phyloP scores from a whole-genome alignment of 352 stramenopile genomes.

The Phytophthora cajani region DNA sequence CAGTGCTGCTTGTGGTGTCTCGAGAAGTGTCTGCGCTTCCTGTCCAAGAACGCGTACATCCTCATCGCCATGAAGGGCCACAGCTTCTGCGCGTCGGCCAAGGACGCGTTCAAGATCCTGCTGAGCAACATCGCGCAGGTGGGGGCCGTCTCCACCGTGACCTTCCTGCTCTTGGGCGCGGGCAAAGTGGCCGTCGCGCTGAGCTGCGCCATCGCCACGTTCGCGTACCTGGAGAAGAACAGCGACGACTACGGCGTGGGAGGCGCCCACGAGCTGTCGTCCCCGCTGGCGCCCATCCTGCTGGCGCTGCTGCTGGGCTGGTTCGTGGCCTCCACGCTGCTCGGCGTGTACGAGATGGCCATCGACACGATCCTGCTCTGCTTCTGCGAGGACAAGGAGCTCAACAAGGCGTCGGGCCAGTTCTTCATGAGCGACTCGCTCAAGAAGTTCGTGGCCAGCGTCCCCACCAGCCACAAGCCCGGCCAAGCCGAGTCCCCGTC shows the following conservation, averaged over 20 bases:
- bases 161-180: slow-evolving; percentile 91
- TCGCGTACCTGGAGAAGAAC: slow-evolving; percentile 68
- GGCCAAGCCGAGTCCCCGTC: not conserved
- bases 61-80: slow-evolving; percentile 81
- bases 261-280: slow-evolving; percentile 75
- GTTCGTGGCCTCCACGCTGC: slow-evolving; percentile 94
- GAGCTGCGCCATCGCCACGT: slow-evolving; percentile 60
- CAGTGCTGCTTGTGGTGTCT: slow-evolving; percentile 96
- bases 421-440: slow-evolving; percentile 88
- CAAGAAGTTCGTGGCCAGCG: slow-evolving; percentile 69
- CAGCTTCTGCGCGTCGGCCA: slow-evolving; percentile 87
- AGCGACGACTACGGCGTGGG: slow-evolving; percentile 59
- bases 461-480: slow-evolving; percentile 31
- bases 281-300: slow-evolving; percentile 85
- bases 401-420: slow-evolving; percentile 71
- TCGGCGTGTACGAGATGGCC: slow-evolving; percentile 95
- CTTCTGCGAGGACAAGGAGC: slow-evolving; percentile 93
- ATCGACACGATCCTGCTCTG: slow-evolving; percentile 96
- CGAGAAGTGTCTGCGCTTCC: slow-evolving; percentile 95
- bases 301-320: slow-evolving; percentile 92
- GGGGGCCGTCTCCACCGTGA: slow-evolving; percentile 89
- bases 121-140: slow-evolving; percentile 90
- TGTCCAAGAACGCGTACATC: slow-evolving; percentile 98
- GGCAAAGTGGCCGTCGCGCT: slow-evolving; percentile 90
- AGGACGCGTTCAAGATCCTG: slow-evolving; percentile 94